Evolutionary conservation across 78 protist species (phyloP), one percentile per base, ranked within the genome.

Genomic region (Corallochytrium limacisporum): DNA sequence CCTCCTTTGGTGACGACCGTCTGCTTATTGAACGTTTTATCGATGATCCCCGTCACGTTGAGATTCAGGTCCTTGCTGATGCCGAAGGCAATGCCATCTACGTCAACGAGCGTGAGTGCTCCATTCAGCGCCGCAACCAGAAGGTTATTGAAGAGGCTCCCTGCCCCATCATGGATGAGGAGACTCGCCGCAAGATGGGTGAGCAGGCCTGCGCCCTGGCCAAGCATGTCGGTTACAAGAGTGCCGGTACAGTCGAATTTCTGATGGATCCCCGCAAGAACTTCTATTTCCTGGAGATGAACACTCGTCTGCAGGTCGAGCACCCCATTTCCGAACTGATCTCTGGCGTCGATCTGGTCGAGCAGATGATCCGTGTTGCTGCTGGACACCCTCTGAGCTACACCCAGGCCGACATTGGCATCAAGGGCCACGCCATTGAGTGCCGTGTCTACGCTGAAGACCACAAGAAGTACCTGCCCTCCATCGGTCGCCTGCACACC

Each of bases 231-330:
- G 82, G 79, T 44, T 95, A 94, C 69, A n/a, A 63, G 38, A 42
- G 47, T 33, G 98, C 94, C 31, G 69, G 69, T 13, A 63, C 9
- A n/a, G 95, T 95, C 7, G 98, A 95, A 77, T 87, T 92, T 62
- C 37, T 95, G 3, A 88, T 90, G 39, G 95, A 92, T 51, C 16
- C 65, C 8, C 5, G 81, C n/a, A 31, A 65, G 33, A 65, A 84
- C 66, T 86, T 75, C 76, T 88, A 84, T 78, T 95, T 95, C 61
- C 69, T 92, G 40, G 98, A 95, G 62, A 90, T 95, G 97, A 95
- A 95, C 85, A 87, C 98, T 9, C 83, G 98, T 32, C 82, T 95
- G 57, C 98, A 91, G 74, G 98, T 92, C 44, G 98, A 95, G 79
- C 96, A 95, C 75, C 95, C 95, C 16, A 79, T 95, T 75, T 55